These are phyloP conservation scores for Ambrosia trifida DNA, from an alignment of 129 eudicot species.

Conservation along the genomic window DNA sequence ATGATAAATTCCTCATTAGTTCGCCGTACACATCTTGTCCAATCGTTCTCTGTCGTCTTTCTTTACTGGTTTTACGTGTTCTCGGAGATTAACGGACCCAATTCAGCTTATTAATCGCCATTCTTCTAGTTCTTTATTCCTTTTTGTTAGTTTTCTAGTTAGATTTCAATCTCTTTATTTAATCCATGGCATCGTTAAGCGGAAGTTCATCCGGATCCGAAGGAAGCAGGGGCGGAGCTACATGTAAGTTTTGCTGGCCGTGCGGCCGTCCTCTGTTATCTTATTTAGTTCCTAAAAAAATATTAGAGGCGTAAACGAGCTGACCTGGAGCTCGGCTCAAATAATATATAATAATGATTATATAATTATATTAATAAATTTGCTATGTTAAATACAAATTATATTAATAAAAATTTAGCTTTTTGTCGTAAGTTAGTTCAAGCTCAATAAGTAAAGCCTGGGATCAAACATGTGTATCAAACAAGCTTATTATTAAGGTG, in stretches of 20 bases:
- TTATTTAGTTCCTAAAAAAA: too few species aligned
- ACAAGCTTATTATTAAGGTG: too few species aligned
- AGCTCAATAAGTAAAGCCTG: too few species aligned
- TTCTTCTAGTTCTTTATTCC: neutral
- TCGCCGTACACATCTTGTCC: slow-evolving; percentile 86
- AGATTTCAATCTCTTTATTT: neutral
- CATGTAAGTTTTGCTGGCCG: neutral
- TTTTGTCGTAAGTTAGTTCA: too few species aligned
- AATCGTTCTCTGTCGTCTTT: slow-evolving; percentile 87
- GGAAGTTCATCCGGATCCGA: slow-evolving; percentile 50
- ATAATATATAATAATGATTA: too few species aligned
- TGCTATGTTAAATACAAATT: too few species aligned
- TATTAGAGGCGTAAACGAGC: too few species aligned
- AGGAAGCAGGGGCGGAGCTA: neutral
- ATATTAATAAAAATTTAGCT: too few species aligned
- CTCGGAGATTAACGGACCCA: slow-evolving; percentile 41
- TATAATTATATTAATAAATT: too few species aligned
- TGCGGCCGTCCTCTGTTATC: too few species aligned
- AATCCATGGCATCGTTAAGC: slow-evolving; percentile 62
- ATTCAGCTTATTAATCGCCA: slow-evolving; percentile 9
- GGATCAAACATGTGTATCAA: too few species aligned
- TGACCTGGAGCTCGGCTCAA: too few species aligned
- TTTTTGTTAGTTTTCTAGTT: neutral
- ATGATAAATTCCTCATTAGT: slow-evolving; percentile 66
- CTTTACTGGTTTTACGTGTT: slow-evolving; percentile 97